Evolutionary conservation across 192 early-diverging fungal species (phyloP).

Genomic region (Paraglomus occultum): DNA sequence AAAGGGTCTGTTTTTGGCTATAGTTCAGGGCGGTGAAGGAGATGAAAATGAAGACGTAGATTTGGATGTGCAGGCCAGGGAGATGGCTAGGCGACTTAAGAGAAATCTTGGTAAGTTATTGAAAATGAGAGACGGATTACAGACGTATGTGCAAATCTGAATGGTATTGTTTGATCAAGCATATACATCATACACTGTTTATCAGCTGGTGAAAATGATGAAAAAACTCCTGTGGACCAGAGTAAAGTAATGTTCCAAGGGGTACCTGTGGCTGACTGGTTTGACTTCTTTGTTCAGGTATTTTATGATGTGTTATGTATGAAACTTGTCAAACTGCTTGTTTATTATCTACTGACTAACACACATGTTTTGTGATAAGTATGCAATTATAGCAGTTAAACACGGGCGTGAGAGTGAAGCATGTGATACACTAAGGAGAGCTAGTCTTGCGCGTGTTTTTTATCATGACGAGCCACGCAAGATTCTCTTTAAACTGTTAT

Average conservation of each 20-base stretch:
- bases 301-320: no score
- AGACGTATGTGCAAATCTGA: background rate
- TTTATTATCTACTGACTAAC: background rate
- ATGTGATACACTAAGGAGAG: slow-evolving; percentile 50
- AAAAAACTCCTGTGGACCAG: no score
- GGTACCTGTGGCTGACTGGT: slow-evolving; percentile 58
- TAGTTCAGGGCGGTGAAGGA: slow-evolving; percentile 6
- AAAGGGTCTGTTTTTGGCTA: slow-evolving; percentile 25
- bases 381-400: slow-evolving; percentile 48
- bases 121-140: background rate
- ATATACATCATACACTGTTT: no score
- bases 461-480: slow-evolving; percentile 47
- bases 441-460: slow-evolving; percentile 60
- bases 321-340: no score
- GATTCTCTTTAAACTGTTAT: slow-evolving; percentile 44
- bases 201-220: no score
- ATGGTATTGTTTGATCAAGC: no score
- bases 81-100: slow-evolving; percentile 41
- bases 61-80: slow-evolving; percentile 36
- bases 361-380: slow-evolving; percentile 39
- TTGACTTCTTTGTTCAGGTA: slow-evolving; percentile 63
- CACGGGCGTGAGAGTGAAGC: slow-evolving; percentile 56
- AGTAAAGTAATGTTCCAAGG: slow-evolving; percentile 33
- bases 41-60: slow-evolving; percentile 32
- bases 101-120: slow-evolving; percentile 32